Base-by-base conservation (phyloP, 75 land plant species). In the Azolla pinnata region DNA sequence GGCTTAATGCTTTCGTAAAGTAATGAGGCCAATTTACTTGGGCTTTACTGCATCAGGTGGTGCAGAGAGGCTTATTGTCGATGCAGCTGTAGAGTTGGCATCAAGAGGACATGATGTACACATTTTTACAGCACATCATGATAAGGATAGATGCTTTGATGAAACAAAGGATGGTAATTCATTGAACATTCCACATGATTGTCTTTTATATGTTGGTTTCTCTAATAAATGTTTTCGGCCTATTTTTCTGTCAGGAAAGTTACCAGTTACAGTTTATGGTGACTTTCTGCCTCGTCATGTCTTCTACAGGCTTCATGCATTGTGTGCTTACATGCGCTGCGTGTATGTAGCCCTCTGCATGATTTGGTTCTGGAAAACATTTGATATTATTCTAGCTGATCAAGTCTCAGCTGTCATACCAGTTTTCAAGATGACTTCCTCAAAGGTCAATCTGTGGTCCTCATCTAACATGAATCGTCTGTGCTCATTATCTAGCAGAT, bases 391-490 rank as follows among this genome's bases (percentile, higher is more conserved):
- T 28, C 52, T 95, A 42, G 88, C 79, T 18, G 99, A 95, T 69
- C 99, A 89, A 57, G 99, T 95, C 27, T 95, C 99, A 61, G 90
- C 76, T 54, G 87, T 95, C 19, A 65, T 95, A 61, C 99, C 99
- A 9, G 35, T 95, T 14, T 33, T 95, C 35, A 95, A 80, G 64
- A 31, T 83, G 17, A 86, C 76, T 56, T 70, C 76, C 27, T 51
- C 80, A 59, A 89, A 95, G 97, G 96, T 88, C 72, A 31, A 20
- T 25, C 12, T 35, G 10, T 35, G 12, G 5, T 5, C 5, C 12
- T 5, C 40, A 35, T 35, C 12, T 35, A 35, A 35, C 5, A 35
- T n/a, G n/a, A n/a, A n/a, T n/a, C n/a, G n/a, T n/a, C n/a, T n/a
- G n/a, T n/a, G n/a, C n/a, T n/a, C n/a, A n/a, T n/a, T n/a, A n/a